phyloP scores from a whole-genome alignment of 345 rosid species.

The Ceriops decandra region DNA sequence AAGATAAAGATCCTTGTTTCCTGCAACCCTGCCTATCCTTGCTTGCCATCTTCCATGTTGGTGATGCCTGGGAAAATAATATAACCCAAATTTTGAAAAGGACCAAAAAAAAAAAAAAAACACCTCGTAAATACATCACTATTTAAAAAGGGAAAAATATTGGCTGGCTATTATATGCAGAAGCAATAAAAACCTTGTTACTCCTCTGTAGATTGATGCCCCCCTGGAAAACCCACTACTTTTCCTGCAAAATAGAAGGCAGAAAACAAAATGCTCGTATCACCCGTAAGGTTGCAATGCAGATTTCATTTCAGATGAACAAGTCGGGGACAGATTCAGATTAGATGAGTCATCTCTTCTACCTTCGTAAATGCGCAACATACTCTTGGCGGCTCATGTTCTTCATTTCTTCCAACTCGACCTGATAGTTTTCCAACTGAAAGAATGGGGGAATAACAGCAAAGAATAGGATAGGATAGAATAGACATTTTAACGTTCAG shows the following conservation, averaged over 20 bases:
- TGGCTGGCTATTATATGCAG: too few relatives aligned
- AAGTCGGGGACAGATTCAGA: not conserved
- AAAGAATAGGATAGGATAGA: too few relatives aligned
- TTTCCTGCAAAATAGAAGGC: slow-evolving; percentile 41
- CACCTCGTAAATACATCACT: too few relatives aligned
- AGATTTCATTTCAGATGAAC: not conserved
- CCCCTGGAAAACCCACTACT: slow-evolving; percentile 88
- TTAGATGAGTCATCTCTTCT: not conserved
- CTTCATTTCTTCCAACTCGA: slow-evolving; percentile 69
- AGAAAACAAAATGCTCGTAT: not conserved
- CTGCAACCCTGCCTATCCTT: slow-evolving; percentile 79
- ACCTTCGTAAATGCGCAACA: slow-evolving; percentile 79
- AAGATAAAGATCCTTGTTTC: slow-evolving; percentile 85
- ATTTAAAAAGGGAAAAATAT: not conserved
- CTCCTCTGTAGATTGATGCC: slow-evolving; percentile 86
- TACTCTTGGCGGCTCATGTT: slow-evolving; percentile 77
- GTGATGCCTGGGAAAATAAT: slow-evolving; percentile 47
- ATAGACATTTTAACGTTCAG: too few relatives aligned
- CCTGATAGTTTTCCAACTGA: slow-evolving; percentile 61
- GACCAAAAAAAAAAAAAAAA: too few relatives aligned
- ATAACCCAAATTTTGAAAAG: not conserved
- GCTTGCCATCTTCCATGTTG: slow-evolving; percentile 95
- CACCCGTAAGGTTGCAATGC: not conserved
- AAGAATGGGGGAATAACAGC: not conserved
- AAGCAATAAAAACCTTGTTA: slow-evolving; percentile 54